Conservation (phyloP, 257 asterid genomes). For the Rhazya stricta region DNA sequence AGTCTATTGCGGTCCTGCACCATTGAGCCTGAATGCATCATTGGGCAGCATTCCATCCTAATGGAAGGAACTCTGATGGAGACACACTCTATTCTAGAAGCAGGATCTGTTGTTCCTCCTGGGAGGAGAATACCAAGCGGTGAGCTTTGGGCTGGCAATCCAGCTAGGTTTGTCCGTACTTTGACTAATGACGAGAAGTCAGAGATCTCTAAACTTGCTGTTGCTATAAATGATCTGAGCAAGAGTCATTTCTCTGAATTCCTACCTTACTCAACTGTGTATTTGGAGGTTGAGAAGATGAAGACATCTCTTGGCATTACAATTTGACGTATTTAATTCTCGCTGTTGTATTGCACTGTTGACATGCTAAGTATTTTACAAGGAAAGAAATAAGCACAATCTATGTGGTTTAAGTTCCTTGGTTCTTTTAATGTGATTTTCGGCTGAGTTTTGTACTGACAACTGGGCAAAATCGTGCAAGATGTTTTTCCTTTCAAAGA, state of each 20-base stretch:
- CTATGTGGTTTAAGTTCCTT: background rate
- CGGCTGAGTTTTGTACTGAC: background rate
- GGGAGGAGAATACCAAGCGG: conserved; percentile 94
- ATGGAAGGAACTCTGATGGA: conserved; percentile 96
- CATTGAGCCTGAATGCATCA: conserved; percentile 91
- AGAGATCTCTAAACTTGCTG: conserved; percentile 87
- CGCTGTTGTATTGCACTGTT: background rate
- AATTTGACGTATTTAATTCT: conserved; percentile 33
- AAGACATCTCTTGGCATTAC: conserved; percentile 71
- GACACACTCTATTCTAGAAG: conserved; percentile 88
- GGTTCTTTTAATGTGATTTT: background rate
- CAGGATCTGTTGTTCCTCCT: conserved; percentile 91
- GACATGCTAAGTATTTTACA: background rate
- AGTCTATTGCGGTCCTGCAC: conserved; percentile 88
- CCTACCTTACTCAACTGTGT: conserved; percentile 81
- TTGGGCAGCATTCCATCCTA: conserved; percentile 86
- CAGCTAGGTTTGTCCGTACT: conserved; percentile 81
- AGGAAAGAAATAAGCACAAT: conserved; percentile 1
- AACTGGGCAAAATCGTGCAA: background rate
- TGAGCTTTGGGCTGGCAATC: conserved; percentile 97
- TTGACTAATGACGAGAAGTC: conserved; percentile 79
- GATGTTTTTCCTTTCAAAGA: background rate
- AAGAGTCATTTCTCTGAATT: conserved; percentile 66
- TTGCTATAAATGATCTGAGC: conserved; percentile 78
- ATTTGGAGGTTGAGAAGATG: conserved; percentile 95